phyloP scores from a whole-genome alignment of 164 flowering plant genomes.

The Magnolia kwangsiensis region DNA sequence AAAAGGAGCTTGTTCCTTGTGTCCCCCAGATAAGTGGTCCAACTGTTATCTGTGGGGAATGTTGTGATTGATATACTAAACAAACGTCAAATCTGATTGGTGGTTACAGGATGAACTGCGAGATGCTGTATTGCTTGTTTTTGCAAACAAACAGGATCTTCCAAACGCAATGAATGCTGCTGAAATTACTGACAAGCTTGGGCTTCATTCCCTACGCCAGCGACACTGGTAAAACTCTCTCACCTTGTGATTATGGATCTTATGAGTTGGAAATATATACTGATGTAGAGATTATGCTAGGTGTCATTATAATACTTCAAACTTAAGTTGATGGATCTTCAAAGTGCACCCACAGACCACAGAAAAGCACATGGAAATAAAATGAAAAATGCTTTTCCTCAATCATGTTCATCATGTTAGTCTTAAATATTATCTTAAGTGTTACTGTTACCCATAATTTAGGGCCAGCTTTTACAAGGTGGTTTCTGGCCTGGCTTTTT shows the following conservation, averaged over 20 bases:
- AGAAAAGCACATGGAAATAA: no score
- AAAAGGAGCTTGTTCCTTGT: background rate
- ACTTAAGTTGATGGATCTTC: no score
- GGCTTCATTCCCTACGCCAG: slow-evolving; percentile 72
- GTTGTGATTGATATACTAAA: background rate
- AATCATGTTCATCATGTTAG: no score
- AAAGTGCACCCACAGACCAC: no score
- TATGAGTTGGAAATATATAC: background rate
- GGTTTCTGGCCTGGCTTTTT: no score
- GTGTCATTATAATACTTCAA: no score
- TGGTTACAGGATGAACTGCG: slow-evolving; percentile 52
- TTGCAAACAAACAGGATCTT: slow-evolving; percentile 84
- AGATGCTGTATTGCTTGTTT: slow-evolving; percentile 71
- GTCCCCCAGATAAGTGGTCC: background rate
- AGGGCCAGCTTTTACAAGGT: no score
- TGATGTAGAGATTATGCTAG: no score
- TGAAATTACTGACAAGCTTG: slow-evolving; percentile 76
- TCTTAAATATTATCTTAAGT: no score
- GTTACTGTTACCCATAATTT: no score
- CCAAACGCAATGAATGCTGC: slow-evolving; percentile 85
- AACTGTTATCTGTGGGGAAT: background rate
- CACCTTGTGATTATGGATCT: background rate
- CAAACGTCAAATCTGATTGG: background rate
- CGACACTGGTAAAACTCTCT: slow-evolving; percentile 53
- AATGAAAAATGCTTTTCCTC: no score